Evolutionary conservation across 75 land plant genomes (phyloP).

Genomic region (Gnetum montanum): DNA sequence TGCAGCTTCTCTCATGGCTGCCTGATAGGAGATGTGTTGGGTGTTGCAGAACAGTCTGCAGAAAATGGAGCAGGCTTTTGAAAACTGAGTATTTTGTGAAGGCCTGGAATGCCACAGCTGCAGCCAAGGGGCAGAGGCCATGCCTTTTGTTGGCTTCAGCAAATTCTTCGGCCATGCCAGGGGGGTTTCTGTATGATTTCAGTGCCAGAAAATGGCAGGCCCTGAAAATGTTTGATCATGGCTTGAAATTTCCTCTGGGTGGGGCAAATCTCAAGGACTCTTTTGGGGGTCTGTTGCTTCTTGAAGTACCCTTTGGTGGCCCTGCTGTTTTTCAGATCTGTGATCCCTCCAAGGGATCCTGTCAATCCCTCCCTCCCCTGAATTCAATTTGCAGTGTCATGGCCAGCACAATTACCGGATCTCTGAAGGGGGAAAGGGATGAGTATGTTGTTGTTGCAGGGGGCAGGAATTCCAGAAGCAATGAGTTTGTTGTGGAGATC

Average conservation of each 20-base stretch:
- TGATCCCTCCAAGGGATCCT: not conserved
- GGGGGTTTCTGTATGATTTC: not conserved
- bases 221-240: not conserved
- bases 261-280: not conserved
- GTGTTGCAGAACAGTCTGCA: conserved; percentile 1
- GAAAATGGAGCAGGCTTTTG: not conserved
- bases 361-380: not conserved
- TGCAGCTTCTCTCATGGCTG: not conserved
- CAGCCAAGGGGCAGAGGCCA: not conserved
- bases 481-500: not conserved
- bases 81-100: not conserved
- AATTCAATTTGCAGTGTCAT: not conserved
- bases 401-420: not conserved
- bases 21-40: not conserved
- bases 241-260: not conserved
- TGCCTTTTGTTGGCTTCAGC: not conserved
- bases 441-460: not conserved
- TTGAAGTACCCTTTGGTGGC: not conserved
- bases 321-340: not conserved
- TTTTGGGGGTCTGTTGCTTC: not conserved
- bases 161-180: not conserved
- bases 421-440: conserved; percentile 1
- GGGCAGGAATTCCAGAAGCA: conserved; percentile 1
- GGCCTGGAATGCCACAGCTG: not conserved
- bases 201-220: not conserved